Percentiles rank a stretch among this genome's conserved stretches.
Conservation (phyloP, 176 grass and related monocot genomes). For the Zoysia japonica region DNA sequence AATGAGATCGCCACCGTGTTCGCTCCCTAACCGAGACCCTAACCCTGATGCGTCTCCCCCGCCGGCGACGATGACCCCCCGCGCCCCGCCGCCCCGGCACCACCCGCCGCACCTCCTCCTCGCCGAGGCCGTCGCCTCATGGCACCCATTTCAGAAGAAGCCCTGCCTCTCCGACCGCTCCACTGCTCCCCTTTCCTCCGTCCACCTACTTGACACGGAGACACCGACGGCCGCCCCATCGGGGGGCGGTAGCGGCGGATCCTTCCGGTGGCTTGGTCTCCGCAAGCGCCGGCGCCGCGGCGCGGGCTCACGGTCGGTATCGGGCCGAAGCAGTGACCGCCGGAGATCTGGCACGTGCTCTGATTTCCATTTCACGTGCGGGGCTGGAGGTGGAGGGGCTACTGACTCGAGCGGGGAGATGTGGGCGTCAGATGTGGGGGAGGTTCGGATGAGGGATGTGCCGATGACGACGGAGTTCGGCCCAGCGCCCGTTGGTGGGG, state of each 20-base stretch:
- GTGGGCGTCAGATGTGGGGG: constrained; percentile 81
- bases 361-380: constrained; percentile 64
- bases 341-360: constrained; percentile 81
- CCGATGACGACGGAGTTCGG: constrained; percentile 54
- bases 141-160: constrained; percentile 68
- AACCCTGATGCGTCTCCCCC: constrained; percentile 15
- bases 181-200: constrained; percentile 56
- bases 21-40: constrained; percentile 23
- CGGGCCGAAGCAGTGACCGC: constrained; percentile 78
- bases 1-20: constrained; percentile 8
- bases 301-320: constrained; percentile 62
- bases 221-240: constrained; percentile 44
- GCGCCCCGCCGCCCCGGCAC: constrained; percentile 42
- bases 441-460: constrained; percentile 66
- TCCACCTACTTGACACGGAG: constrained; percentile 42
- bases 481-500: constrained; percentile 28
- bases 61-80: constrained; percentile 39
- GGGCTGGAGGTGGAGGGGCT: constrained; percentile 57
- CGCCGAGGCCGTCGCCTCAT: constrained; percentile 44
- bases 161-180: constrained; percentile 70
- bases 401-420: constrained; percentile 85
- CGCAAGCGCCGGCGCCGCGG: constrained; percentile 69
- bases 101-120: constrained; percentile 48
- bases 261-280: constrained; percentile 58
- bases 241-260: constrained; percentile 46